phyloP scores from a whole-genome alignment of 345 rosid genomes.

The Sisymbrium irio region DNA sequence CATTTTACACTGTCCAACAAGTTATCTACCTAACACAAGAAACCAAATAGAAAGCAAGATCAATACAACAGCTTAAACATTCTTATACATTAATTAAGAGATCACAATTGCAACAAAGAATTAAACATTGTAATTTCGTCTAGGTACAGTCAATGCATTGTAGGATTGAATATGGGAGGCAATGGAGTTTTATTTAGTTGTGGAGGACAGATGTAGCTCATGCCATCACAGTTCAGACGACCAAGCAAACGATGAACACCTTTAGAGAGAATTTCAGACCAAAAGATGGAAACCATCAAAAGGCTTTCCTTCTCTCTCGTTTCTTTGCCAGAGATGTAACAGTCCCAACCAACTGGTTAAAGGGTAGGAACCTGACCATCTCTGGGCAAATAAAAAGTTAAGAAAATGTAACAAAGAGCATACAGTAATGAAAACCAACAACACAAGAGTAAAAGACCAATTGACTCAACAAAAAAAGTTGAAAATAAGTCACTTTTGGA shows the following conservation, averaged over 20 bases:
- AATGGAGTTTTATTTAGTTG: neutral
- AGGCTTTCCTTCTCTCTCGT: conserved; percentile 34
- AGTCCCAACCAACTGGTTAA: conserved; percentile 30
- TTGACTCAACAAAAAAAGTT: too few relatives aligned
- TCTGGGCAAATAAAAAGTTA: conserved; percentile 8
- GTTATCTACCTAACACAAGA: conserved; percentile 52
- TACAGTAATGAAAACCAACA: neutral
- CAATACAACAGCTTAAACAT: conserved; percentile 19
- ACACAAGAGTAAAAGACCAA: too few relatives aligned
- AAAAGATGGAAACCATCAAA: conserved; percentile 44
- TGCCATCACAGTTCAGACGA: conserved; percentile 30
- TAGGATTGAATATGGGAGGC: neutral
- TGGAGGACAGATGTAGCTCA: conserved; percentile 58
- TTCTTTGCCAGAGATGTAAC: conserved; percentile 54
- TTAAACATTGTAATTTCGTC: too few relatives aligned
- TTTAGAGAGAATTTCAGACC: conserved; percentile 33
- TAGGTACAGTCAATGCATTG: too few relatives aligned
- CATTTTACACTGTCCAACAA: conserved; percentile 77
- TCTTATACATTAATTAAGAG: conserved; percentile 11
- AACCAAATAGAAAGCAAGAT: neutral
- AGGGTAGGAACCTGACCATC: conserved; percentile 43
- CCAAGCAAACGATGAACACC: conserved; percentile 54
- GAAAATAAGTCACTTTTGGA: too few relatives aligned
- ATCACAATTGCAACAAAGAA: neutral
- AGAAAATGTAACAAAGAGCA: neutral